These are phyloP conservation scores for Rosa persica DNA, from an alignment of 306 rosid species.

Conservation along the genomic window DNA sequence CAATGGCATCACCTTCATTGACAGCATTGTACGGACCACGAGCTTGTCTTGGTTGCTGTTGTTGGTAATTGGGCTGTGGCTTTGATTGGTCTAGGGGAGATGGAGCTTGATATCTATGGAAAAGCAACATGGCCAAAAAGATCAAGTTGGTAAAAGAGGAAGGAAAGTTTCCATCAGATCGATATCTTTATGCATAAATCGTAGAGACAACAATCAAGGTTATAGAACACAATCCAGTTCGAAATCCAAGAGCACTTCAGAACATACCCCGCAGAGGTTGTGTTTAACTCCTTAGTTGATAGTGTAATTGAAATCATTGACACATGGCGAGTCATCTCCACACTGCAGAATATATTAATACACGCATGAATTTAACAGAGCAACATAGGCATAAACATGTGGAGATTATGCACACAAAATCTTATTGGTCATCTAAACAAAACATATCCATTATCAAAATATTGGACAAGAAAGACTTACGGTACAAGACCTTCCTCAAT, in stretches of 20 bases:
- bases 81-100: slow-evolving; percentile 53
- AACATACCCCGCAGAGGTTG: slow-evolving; percentile 80
- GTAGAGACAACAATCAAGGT: not conserved
- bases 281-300: slow-evolving; percentile 70
- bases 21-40: slow-evolving; percentile 68
- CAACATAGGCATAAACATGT: not conserved
- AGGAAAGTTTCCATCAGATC: slow-evolving; percentile 2
- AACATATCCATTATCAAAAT: not conserved
- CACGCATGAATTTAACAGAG: slow-evolving; percentile 1
- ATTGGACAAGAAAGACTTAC: slow-evolving; percentile 45
- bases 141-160: not conserved
- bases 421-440: not conserved
- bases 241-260: slow-evolving; percentile 4
- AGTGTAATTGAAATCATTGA: slow-evolving; percentile 91
- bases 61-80: slow-evolving; percentile 68
- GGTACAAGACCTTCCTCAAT: slow-evolving; percentile 98
- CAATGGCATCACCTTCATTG: slow-evolving; percentile 60
- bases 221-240: not conserved
- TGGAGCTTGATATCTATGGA: slow-evolving; percentile 78
- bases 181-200: not conserved
- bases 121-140: not conserved
- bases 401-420: not conserved
- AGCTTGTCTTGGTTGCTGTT: slow-evolving; percentile 63
- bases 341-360: slow-evolving; percentile 53
- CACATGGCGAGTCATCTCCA: slow-evolving; percentile 99